These are phyloP conservation scores for Scytalidium lignicola DNA, from an alignment of 2,329 filamentous ascomycete genomes.

Conservation along the genomic window DNA sequence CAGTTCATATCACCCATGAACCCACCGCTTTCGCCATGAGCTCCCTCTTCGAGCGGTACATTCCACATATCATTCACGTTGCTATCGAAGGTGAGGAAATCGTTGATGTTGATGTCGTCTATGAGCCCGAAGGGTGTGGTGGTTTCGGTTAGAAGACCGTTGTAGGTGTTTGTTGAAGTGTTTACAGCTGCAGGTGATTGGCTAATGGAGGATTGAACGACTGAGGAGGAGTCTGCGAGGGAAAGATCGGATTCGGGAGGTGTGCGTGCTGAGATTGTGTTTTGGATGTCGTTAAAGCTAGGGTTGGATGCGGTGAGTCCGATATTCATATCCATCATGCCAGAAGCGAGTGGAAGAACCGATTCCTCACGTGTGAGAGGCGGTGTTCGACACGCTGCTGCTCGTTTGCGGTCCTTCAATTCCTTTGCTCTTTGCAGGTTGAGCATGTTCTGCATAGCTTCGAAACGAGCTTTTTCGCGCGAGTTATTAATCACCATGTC, in stretches of 20 bases:
- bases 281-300: not conserved
- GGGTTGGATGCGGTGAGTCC: not conserved
- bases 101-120: slow-evolving; percentile 8
- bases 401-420: not conserved
- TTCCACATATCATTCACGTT: slow-evolving; percentile 15
- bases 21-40: slow-evolving; percentile 20
- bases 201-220: not conserved
- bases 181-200: not conserved
- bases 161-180: not conserved
- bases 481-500: slow-evolving; percentile 16
- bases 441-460: not conserved
- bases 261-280: slow-evolving; percentile 12
- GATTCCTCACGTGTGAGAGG: slow-evolving; percentile 8
- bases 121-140: too few species aligned
- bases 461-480: not conserved
- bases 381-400: slow-evolving; percentile 7
- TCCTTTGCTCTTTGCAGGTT: slow-evolving; percentile 1
- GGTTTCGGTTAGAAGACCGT: not conserved
- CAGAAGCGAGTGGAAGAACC: not conserved
- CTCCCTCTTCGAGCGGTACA: slow-evolving; percentile 17
- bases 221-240: not conserved
- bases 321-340: slow-evolving; percentile 4
- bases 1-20: slow-evolving; percentile 23
- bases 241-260: slow-evolving; percentile 11
- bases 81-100: slow-evolving; percentile 18